Evolutionary conservation across 2,329 filamentous ascomycete species (phyloP).

Genomic region (Ceratocystis huliohia): DNA sequence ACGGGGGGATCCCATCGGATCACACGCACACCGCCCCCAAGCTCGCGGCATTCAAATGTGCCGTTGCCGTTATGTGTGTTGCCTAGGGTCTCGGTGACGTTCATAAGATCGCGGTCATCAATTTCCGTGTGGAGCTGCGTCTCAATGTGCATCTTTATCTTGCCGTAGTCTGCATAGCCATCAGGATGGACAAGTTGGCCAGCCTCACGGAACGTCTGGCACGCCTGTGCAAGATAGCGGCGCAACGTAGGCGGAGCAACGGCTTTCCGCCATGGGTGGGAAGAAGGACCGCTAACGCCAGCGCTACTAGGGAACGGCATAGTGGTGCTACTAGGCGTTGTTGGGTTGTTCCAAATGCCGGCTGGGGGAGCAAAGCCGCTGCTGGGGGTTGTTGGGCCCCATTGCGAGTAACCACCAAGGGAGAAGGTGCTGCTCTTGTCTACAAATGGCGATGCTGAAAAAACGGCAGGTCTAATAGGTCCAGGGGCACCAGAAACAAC

Average conservation of each 20-base stretch:
- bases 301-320: conserved; percentile 35
- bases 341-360: conserved; percentile 17
- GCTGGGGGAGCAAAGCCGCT: conserved; percentile 16
- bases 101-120: conserved; percentile 55
- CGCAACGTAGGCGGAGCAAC: conserved; percentile 45
- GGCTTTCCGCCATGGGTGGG: not conserved
- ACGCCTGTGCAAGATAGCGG: conserved; percentile 63
- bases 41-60: conserved; percentile 58
- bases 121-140: conserved; percentile 33
- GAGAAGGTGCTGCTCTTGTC: conserved; percentile 31
- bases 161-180: conserved; percentile 57
- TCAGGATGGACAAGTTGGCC: conserved; percentile 28
- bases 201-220: conserved; percentile 44
- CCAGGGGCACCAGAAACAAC: conserved; percentile 23
- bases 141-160: conserved; percentile 54
- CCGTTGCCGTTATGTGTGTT: conserved; percentile 78
- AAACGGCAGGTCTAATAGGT: conserved; percentile 12
- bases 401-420: conserved; percentile 30
- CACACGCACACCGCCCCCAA: conserved; percentile 28
- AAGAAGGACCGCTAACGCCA: not conserved
- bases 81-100: conserved; percentile 84
- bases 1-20: conserved; percentile 37
- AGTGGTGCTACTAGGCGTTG: conserved; percentile 37
- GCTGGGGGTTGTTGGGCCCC: conserved; percentile 27
- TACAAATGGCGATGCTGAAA: conserved; percentile 27